Evolutionary conservation across 2,329 filamentous ascomycete genomes (phyloP).

Genomic region (Tolypocladium album): DNA sequence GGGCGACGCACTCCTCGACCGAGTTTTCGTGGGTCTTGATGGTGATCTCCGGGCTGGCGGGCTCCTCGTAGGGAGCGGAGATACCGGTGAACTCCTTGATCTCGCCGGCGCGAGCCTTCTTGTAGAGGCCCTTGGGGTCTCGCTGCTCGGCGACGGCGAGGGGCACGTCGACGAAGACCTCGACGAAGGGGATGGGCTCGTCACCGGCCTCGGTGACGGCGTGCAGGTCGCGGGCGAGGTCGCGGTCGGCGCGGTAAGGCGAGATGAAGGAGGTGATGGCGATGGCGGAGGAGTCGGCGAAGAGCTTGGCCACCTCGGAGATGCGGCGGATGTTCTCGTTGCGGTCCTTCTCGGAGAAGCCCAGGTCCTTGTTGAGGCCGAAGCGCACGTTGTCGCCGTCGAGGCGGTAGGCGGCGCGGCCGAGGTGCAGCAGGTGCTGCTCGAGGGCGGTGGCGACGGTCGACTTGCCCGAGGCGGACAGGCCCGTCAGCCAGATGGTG

Average conservation of each 20-base stretch:
- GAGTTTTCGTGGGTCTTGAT: constrained; percentile 73
- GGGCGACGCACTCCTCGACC: constrained; percentile 78
- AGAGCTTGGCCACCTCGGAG: constrained; percentile 89
- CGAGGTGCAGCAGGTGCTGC: constrained; percentile 85
- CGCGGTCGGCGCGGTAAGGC: constrained; percentile 79
- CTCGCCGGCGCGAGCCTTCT: constrained; percentile 85
- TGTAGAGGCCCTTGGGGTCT: constrained; percentile 95
- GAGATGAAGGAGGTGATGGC: constrained; percentile 96
- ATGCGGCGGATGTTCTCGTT: constrained; percentile 98
- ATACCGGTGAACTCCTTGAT: constrained; percentile 98
- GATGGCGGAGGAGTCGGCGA: constrained; percentile 79
- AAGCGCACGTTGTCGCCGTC: constrained; percentile 98
- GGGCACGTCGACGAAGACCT: constrained; percentile 87
- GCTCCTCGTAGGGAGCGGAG: constrained; percentile 88
- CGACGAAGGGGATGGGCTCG: constrained; percentile 75
- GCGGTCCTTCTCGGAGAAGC: constrained; percentile 84
- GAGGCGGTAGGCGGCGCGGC: constrained; percentile 77
- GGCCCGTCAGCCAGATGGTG: constrained; percentile 96
- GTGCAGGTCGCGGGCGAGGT: constrained; percentile 74
- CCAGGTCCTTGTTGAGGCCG: constrained; percentile 94
- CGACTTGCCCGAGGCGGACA: constrained; percentile 93
- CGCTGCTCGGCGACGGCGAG: constrained; percentile 88
- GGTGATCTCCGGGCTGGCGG: constrained; percentile 73
- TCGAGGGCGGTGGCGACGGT: constrained; percentile 94
- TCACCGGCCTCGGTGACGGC: constrained; percentile 44